Conservation (phyloP, 306 rosid genomes). For the Cicer judaicum region DNA sequence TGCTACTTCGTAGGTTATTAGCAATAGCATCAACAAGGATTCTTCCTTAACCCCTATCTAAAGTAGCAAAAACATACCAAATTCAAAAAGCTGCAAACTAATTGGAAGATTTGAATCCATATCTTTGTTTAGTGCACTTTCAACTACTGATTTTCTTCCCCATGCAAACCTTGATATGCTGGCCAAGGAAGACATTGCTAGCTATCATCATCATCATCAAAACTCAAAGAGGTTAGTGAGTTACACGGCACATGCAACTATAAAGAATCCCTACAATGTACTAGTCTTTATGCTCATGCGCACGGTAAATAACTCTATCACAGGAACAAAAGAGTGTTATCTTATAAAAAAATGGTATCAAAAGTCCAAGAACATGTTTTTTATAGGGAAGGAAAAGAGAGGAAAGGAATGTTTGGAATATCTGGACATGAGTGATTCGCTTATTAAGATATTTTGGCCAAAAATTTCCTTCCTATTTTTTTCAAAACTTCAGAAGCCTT, state of each 20-base stretch:
- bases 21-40: slow-evolving; percentile 28
- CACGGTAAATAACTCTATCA: slow-evolving; percentile 8
- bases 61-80: slow-evolving; percentile 60
- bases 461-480: background rate
- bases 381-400: background rate
- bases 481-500: background rate
- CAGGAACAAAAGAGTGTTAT: background rate
- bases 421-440: no score
- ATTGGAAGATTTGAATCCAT: slow-evolving; percentile 54
- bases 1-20: no score
- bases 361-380: no score
- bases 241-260: slow-evolving; percentile 31
- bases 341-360: background rate
- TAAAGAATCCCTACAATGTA: slow-evolving; percentile 10
- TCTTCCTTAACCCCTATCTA: slow-evolving; percentile 11
- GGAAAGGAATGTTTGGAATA: no score
- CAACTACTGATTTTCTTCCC: slow-evolving; percentile 66
- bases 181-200: slow-evolving; percentile 75
- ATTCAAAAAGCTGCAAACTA: slow-evolving; percentile 85
- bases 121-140: slow-evolving; percentile 47
- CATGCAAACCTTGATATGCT: slow-evolving; percentile 84
- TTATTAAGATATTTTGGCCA: background rate
- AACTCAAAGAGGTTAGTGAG: slow-evolving; percentile 39
- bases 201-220: slow-evolving; percentile 51
- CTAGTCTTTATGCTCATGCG: background rate